A percentile compares a stretch with the other conserved stretches of the same genome.
Evolutionary conservation across 2,329 filamentous ascomycete genomes (phyloP).

Genomic region (Lachnellula willkommii): DNA sequence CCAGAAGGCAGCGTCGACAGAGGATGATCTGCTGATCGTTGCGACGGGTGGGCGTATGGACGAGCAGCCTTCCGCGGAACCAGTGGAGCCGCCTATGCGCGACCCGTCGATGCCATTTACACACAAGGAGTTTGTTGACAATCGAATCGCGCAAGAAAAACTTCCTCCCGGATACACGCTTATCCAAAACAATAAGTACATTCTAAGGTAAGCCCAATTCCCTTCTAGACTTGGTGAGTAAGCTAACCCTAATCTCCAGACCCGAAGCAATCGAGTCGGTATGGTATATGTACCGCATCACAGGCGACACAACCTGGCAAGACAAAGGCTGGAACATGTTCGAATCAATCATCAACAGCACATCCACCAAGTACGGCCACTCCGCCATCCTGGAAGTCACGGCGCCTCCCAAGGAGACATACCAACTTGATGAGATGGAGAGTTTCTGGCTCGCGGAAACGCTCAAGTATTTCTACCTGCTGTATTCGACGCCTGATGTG

Average conservation of each 20-base stretch:
- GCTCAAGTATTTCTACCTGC: conserved; percentile 78
- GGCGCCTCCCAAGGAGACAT: conserved; percentile 28
- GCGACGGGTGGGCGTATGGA: not conserved
- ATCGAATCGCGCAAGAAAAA: conserved; percentile 39
- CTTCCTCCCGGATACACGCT: conserved; percentile 48
- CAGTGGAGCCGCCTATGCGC: not conserved
- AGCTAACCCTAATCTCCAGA: conserved; percentile 36
- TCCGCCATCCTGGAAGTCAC: conserved; percentile 64
- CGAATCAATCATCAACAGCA: conserved; percentile 60
- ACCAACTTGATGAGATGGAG: conserved; percentile 64
- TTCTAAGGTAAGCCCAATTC: conserved; percentile 50
- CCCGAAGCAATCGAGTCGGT: conserved; percentile 85
- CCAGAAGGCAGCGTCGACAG: conserved; percentile 1
- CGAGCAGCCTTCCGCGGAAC: conserved; percentile 2
- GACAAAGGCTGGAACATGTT: conserved; percentile 89
- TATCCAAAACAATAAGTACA: conserved; percentile 47
- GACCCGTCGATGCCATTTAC: conserved; percentile 33
- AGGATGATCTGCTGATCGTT: conserved; percentile 1
- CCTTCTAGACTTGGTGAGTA: conserved; percentile 8
- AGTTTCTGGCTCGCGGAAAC: conserved; percentile 66
- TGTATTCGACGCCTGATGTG: conserved; percentile 61
- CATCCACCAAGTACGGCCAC: conserved; percentile 61
- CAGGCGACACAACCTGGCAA: conserved; percentile 67
- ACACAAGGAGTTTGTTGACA: conserved; percentile 50
- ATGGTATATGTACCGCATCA: conserved; percentile 88